Evolutionary conservation across 2,329 filamentous ascomycete species (phyloP).

Genomic region (Cladophialophora psammophila): DNA sequence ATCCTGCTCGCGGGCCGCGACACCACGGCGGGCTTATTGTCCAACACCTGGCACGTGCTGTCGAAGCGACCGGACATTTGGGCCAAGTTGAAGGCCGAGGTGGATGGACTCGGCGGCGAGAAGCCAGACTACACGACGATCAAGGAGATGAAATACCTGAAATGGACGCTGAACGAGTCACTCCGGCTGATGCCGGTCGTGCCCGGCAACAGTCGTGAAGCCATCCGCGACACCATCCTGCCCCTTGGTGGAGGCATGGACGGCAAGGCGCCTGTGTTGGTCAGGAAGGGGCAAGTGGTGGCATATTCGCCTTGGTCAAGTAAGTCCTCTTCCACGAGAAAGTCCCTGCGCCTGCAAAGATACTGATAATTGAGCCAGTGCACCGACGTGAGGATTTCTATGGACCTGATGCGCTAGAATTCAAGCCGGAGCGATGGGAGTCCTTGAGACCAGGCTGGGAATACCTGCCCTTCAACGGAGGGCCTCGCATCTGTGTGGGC

Average conservation of each 20-base stretch:
- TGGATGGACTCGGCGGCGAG: slow-evolving; percentile 35
- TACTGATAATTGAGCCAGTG: slow-evolving; percentile 26
- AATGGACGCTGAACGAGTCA: slow-evolving; percentile 45
- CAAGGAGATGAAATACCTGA: slow-evolving; percentile 41
- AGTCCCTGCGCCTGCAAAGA: neutral
- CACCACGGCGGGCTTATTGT: slow-evolving; percentile 48
- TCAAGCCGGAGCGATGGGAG: slow-evolving; percentile 50
- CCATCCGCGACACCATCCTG: slow-evolving; percentile 53
- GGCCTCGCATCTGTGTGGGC: slow-evolving; percentile 48
- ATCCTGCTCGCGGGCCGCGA: slow-evolving; percentile 50
- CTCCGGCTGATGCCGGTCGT: slow-evolving; percentile 55
- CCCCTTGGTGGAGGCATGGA: slow-evolving; percentile 59
- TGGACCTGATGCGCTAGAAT: slow-evolving; percentile 45
- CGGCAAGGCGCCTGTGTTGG: slow-evolving; percentile 55
- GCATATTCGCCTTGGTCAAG: slow-evolving; percentile 52
- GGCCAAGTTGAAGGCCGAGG: slow-evolving; percentile 52
- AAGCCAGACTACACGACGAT: slow-evolving; percentile 38
- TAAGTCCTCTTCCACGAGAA: neutral
- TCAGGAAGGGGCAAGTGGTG: slow-evolving; percentile 56
- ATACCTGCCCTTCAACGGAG: slow-evolving; percentile 43
- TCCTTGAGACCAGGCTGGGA: slow-evolving; percentile 46
- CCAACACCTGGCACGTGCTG: slow-evolving; percentile 46
- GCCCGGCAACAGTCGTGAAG: slow-evolving; percentile 50
- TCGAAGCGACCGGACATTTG: slow-evolving; percentile 48
- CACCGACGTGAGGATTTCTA: slow-evolving; percentile 45